Evolutionary conservation across 768 basidiomycete genomes (phyloP), one percentile per base, ranked within the genome.

Genomic region (Pleurotus djamor): DNA sequence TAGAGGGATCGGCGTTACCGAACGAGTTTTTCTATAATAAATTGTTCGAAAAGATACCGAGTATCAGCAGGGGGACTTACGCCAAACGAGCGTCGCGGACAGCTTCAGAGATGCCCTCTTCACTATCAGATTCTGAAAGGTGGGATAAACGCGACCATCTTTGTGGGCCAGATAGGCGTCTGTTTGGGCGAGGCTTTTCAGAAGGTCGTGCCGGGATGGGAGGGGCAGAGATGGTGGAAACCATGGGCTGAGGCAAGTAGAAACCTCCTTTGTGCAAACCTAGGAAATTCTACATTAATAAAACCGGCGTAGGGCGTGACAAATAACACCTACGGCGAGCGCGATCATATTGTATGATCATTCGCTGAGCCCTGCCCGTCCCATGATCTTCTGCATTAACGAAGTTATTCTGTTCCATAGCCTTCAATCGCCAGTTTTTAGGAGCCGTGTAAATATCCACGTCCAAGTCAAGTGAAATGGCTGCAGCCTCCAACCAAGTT

Each of bases 381-480:
- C 78, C 67, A 28, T 66, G 68, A 69, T 97, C 96, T 69, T 97
- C 91, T 52, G 77, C 77, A 13, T 75, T 73, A 28, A 97, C 69
- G 67, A 92, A 97, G 10, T 78, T 73, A 10, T 79, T 71, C 69
- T 97, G 96, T 3, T 70, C 68, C 36, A 69, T 66, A 3, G 83
- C 83, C 43, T 72, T 69, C 36, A 76, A 71, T 60, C 71, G 73
- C 82, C 86, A 88, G 0, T 83, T 85, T 17, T 66, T 60, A 9
- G 88, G 86, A 7, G 87, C 79, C 34, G 79, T 78, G 69, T 93
- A 96, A 3, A 88, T 74, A 64, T 96, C 94, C 21, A 92, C 52
- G 60, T 78, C 78, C 3, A 79, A 67, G 65, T 91, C 90, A 2
- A 82, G 72, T 12, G 71, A 65, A 8, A 87, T 17, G 14, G 77